Conservation (phyloP, 306 rosid species). For the Acacia acuminata region DNA sequence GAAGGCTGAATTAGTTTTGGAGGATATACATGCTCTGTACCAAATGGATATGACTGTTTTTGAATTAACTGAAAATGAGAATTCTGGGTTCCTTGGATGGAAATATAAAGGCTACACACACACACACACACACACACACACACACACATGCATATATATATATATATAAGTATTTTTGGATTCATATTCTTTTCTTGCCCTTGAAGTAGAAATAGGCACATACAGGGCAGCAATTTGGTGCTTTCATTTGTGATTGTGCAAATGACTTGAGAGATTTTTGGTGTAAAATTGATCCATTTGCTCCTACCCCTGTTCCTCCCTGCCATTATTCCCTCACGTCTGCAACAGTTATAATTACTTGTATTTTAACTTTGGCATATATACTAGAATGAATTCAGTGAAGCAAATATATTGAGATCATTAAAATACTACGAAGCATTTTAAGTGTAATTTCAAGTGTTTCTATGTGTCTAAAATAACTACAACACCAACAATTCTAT, state of each 20-base stretch:
- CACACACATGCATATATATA: no score
- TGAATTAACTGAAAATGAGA: not conserved
- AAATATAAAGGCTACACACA: not conserved
- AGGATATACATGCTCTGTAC: not conserved
- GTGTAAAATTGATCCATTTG: no score
- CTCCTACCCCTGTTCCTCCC: not conserved
- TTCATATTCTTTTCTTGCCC: not conserved
- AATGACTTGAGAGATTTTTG: no score
- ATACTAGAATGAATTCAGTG: not conserved
- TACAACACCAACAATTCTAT: not conserved
- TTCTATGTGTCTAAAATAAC: not conserved
- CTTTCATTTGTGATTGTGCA: slow-evolving; percentile 19
- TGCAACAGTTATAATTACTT: not conserved
- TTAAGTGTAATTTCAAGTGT: not conserved
- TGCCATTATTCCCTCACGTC: not conserved
- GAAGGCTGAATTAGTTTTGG: not conserved
- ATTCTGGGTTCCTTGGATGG: not conserved
- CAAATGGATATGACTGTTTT: not conserved
- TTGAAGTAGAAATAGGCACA: not conserved
- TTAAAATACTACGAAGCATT: not conserved
- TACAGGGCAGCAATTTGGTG: not conserved
- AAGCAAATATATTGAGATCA: not conserved
- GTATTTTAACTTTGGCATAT: no score
- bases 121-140: no score
- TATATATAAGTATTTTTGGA: no score